Evolutionary conservation across 345 rosid genomes (phyloP).

Genomic region (Syzygium aromaticum): DNA sequence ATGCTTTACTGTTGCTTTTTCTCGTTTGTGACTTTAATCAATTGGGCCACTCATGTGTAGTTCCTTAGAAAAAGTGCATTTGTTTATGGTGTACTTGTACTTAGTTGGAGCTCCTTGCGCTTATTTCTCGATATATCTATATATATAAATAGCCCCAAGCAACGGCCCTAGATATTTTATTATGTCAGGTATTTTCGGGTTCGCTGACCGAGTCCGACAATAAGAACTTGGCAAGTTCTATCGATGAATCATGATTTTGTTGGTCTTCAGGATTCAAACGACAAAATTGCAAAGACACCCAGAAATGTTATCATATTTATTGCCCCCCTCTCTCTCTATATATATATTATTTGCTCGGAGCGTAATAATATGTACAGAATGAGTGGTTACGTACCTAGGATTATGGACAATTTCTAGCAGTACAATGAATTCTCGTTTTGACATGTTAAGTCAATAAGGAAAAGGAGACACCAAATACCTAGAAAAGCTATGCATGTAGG

Average conservation of each 20-base stretch:
- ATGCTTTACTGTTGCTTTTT: neutral
- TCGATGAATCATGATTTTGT: too few species aligned
- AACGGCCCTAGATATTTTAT: neutral
- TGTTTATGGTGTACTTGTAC: neutral
- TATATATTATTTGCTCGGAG: fast-evolving
- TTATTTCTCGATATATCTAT: neutral
- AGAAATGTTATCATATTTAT: fast-evolving
- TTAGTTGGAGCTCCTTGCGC: neutral
- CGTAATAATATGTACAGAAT: fast-evolving
- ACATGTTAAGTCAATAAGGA: neutral
- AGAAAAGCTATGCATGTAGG: neutral
- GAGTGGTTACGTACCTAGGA: neutral
- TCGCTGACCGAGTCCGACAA: fast-evolving
- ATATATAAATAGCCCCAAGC: too few species aligned
- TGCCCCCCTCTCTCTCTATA: fast-evolving
- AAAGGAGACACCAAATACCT: neutral
- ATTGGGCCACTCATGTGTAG: neutral
- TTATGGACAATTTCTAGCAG: neutral
- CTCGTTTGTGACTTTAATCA: neutral
- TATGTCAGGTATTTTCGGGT: neutral
- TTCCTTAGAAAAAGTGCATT: neutral
- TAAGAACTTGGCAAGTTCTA: neutral
- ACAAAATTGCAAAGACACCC: too few species aligned
- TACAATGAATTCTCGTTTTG: neutral
- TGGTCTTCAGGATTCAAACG: too few species aligned